Conservation (phyloP, 768 basidiomycete genomes). For the Boletus barrowsii region DNA sequence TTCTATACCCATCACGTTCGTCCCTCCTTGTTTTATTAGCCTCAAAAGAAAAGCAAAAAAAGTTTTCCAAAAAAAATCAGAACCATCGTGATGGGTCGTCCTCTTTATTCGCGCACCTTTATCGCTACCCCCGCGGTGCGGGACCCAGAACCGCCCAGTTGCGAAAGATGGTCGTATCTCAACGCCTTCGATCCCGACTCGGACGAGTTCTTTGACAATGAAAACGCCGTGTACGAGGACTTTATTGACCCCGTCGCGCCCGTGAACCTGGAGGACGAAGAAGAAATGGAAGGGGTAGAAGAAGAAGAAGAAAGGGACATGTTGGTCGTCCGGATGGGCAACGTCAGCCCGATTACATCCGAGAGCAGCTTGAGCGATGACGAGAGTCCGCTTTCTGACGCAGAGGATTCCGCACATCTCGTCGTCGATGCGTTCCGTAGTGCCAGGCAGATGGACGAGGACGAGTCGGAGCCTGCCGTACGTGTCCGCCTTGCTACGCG, state of each 20-base stretch:
- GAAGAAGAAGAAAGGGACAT: constrained; percentile 33
- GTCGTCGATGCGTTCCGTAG: constrained; percentile 36
- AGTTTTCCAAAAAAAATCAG: neutral
- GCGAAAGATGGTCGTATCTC: constrained; percentile 60
- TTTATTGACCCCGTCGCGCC: constrained; percentile 46
- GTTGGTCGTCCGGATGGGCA: constrained; percentile 29
- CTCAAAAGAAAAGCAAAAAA: neutral
- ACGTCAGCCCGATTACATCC: constrained; percentile 36
- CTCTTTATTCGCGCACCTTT: constrained; percentile 52
- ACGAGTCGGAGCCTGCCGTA: constrained; percentile 13
- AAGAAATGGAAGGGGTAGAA: constrained; percentile 8
- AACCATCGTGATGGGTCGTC: constrained; percentile 48
- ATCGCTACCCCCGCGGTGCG: constrained; percentile 37
- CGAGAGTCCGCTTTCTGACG: constrained; percentile 47
- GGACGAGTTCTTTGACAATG: constrained; percentile 67
- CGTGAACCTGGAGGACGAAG: constrained; percentile 7
- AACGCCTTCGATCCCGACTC: constrained; percentile 78
- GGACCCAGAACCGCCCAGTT: constrained; percentile 41
- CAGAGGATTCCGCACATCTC: constrained; percentile 42
- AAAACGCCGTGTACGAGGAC: constrained; percentile 61
- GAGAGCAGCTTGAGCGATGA: constrained; percentile 45
- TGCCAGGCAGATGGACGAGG: constrained; percentile 22
- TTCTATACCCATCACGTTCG: constrained; percentile 12
- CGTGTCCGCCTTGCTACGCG: constrained; percentile 25
- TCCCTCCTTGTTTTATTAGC: constrained; percentile 28